phyloP scores from a whole-genome alignment of 768 basidiomycete species.

The Naganishia randhawae region DNA sequence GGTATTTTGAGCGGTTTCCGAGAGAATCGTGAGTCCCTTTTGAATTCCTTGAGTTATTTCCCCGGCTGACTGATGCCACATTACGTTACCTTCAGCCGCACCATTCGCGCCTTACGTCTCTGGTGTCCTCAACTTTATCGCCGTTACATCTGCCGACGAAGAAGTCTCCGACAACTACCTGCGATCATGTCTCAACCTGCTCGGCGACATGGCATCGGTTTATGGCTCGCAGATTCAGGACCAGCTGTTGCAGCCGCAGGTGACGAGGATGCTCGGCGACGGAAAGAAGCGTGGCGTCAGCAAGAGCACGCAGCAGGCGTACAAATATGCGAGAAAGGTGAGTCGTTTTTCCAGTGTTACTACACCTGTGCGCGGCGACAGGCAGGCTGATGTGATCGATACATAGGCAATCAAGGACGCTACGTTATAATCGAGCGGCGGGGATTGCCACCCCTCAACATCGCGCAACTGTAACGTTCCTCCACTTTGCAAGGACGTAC shows the following conservation, averaged over 20 bases:
- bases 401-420: constrained; percentile 32
- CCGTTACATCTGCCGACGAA: constrained; percentile 73
- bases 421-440: constrained; percentile 10
- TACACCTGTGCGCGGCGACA: neutral
- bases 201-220: constrained; percentile 88
- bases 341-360: constrained; percentile 20
- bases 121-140: constrained; percentile 69
- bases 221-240: constrained; percentile 78
- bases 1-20: constrained; percentile 87
- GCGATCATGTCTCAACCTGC: constrained; percentile 72
- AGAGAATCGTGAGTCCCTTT: constrained; percentile 62
- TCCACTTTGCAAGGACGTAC: neutral
- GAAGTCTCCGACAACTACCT: constrained; percentile 75
- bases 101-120: constrained; percentile 68
- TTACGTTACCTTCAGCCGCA: constrained; percentile 42
- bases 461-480: neutral
- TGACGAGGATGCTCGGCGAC: constrained; percentile 65
- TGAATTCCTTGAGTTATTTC: no score
- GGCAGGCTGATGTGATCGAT: neutral
- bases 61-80: constrained; percentile 1
- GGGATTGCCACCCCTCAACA: neutral
- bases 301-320: constrained; percentile 75
- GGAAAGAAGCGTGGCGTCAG: constrained; percentile 66
- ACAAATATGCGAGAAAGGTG: constrained; percentile 92
- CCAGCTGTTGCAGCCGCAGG: constrained; percentile 72